phyloP scores from a whole-genome alignment of 1,139 yeast species.

The Saccharomyces hybrid region DNA sequence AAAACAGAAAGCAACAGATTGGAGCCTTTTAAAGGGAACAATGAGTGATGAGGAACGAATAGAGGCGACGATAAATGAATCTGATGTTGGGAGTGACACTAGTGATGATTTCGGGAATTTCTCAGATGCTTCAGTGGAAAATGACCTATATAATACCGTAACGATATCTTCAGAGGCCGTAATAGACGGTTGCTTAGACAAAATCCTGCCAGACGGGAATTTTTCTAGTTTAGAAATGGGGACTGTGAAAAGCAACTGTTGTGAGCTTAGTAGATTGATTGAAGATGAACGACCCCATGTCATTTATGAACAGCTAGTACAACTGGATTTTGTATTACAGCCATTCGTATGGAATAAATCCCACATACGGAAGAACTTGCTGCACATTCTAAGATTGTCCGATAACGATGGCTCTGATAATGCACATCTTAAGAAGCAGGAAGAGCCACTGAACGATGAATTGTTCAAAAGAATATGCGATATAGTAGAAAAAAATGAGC shows the following conservation, averaged over 20 bases:
- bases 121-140: conserved; percentile 28
- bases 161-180: conserved; percentile 1
- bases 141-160: conserved; percentile 1
- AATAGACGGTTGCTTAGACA: conserved; percentile 2
- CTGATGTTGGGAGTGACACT: conserved; percentile 13
- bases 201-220: conserved; percentile 3
- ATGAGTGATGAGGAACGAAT: neutral
- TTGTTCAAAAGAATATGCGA: conserved; percentile 13
- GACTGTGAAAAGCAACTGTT: neutral
- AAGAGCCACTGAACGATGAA: conserved; percentile 16
- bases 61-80: neutral
- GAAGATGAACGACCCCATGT: conserved; percentile 25
- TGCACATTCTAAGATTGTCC: conserved; percentile 22
- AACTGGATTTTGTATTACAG: conserved; percentile 15
- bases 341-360: conserved; percentile 29
- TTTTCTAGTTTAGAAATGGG: neutral
- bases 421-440: conserved; percentile 5
- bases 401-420: conserved; percentile 8
- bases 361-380: conserved; percentile 18
- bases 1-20: neutral
- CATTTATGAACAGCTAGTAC: conserved; percentile 27
- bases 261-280: conserved; percentile 15
- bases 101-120: conserved; percentile 29
- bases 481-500: conserved; percentile 6
- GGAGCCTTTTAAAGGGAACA: neutral